Evolutionary conservation across 345 rosid genomes (phyloP), one percentile per base, ranked within the genome.

Genomic region (Lumnitzera littorea): DNA sequence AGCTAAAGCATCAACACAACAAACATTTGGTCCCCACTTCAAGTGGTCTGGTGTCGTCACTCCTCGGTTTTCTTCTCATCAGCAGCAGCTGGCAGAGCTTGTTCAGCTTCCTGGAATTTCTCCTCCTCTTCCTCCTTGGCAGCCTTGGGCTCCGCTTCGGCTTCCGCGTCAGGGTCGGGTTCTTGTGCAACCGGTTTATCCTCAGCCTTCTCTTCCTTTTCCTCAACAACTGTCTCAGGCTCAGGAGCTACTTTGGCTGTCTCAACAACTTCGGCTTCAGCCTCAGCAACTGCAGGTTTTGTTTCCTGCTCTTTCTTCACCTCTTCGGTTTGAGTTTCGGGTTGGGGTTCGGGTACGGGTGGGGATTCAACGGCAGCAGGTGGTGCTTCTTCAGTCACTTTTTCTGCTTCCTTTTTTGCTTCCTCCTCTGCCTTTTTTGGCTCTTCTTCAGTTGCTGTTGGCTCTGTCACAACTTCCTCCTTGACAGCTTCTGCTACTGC

Each of bases 211-310:
- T 72, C 74, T 61, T 66, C 75, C 58, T 66, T 67, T 7, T 64
- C 61, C 57, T 64, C 58, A 61, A 72, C 71, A 15, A 5, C 67
- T 5, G 43, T 56, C 24, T 36, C 61, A 25, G 72, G 74, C 66
- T 81, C 85, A 51, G 62, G 58, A 46, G 60, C 72, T 31, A 46
- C 69, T 55, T 72, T 68, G 54, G 65, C 61, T n/a, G 60, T 68
- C 46, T 65, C 72, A 63, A 64, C 67, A 3, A 71, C 63, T 62
- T 72, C 80, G 24, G 49, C 73, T 29, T 62, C 66, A 15, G 24
- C 72, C 54, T 66, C 79, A 12, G 61, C 60, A 43, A 58, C 76
- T 55, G 48, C 57, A n/a, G 71, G 27, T 50, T 72, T 52, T 24
- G 61, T 49, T 17, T 58, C 60, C 27, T 74, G 68, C 11, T 57